Base-by-base conservation (phyloP, 176 grass and related monocot species). In the Musa beccarii region DNA sequence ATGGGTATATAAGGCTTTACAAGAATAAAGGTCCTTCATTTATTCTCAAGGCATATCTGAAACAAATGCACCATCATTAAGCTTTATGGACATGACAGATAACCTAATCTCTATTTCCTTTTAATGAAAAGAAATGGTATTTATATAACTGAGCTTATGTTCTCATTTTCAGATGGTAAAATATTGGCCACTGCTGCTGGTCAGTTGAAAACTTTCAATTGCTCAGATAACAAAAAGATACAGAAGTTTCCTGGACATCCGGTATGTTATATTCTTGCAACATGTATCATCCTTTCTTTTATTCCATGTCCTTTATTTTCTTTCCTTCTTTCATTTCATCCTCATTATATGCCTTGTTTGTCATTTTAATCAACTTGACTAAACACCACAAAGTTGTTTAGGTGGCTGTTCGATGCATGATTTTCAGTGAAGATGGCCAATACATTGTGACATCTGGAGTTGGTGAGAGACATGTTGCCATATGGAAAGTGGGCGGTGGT, bases 171-270 rank as follows among this genome's bases (percentile, higher is more conserved):
- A 99, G 95, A 94, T 92, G 90, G 90, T 82, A 84, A 84, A 14
- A 81, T 87, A 82, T 85, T 93, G 79, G 95, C 95, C 70, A 87
- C 86, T 34, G 95, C 95, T 82, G 86, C 95, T 82, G 90, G 88
- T n/a, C 95, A 89, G 79, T 80, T 99, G 83, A 91, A 83, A 73
- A 91, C 84, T 61, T 94, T 91, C 76, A 81, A 72, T 84, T 83
- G 81, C 85, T 91, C 82, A 19, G 69, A 89, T 78, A 84, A 92
- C 76, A 99, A 94, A 80, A 99, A 94, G 75, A 85, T 99, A 67
- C 74, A 94, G 79, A 94, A 99, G 69, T 91, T 94, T 74, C 87
- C 88, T 75, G 95, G 95, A 28, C 95, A 99, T 84, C 88, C 88
- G 16, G 95, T 99, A 66, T 75, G 88, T 85, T 59, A 49, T 13